Base-by-base conservation (phyloP, 257 asterid genomes). In the Avicennia marina region DNA sequence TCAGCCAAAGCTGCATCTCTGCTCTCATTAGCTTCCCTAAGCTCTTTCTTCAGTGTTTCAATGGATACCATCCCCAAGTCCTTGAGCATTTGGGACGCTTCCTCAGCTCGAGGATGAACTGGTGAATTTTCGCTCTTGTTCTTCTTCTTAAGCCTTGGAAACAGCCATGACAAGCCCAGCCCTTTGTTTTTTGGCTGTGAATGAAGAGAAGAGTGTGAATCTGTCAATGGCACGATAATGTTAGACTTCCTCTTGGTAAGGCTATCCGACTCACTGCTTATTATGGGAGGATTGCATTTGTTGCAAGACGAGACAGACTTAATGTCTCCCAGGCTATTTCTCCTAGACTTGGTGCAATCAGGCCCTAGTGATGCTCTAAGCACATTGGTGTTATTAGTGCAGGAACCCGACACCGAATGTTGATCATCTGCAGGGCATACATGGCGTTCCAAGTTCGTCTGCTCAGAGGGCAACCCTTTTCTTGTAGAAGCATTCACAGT, bases 71-170 rank as follows among this genome's bases (percentile, higher is more conserved):
- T 49, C 58, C 79, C 83, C 17, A 63, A 27, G 36, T 78, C 89
- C 44, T 63, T 72, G 3, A 73, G 61, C 41, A 63, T 42, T 26
- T 69, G 81, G 0, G 86, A 73, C 0, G 64, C 78, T 6, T 82
- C 85, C 19, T 79, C 87, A 1, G 76, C 22, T 39, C 66, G 76
- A 9, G 84, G 41, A 40, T 56, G 58, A 40, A 17, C 63, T 0
- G 73, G 86, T 6, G 83, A 75, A 12, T 17, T 40, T 16, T 62
- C 78, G 47, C 60, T 64, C 74, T 83, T 84, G 81, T 44, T 76
- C 71, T 89, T 93, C 90, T 74, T 89, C 79, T 80, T 89, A 1
- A 89, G 66, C 66, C 67, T 72, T 7, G 94, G 95, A 32, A 91
- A 85, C 74, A 89, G 66, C 97, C 95, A 78, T 0, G 94, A 84